Conservation (phyloP, 148 eudicot genomes). For the Rhododendron ferrugineum region DNA sequence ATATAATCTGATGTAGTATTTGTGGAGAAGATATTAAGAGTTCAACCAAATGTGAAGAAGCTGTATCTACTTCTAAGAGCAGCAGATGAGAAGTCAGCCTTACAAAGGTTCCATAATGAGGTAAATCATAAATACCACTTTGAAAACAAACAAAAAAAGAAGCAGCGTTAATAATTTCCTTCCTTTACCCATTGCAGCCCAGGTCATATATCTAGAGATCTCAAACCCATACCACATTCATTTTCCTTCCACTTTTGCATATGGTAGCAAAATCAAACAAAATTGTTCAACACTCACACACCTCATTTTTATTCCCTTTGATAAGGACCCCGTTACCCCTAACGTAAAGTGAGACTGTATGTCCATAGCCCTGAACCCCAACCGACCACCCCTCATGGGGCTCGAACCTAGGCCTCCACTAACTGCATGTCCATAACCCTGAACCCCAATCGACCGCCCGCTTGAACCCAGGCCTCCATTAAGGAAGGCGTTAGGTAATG, state of each 20-base stretch:
- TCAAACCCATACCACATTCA: not conserved
- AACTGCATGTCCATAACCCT: too few relatives aligned
- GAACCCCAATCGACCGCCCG: too few relatives aligned
- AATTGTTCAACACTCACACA: not conserved
- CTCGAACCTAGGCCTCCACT: too few relatives aligned
- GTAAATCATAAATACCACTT: not conserved
- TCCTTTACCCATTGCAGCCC: not conserved
- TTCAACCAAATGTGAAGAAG: constrained; percentile 33
- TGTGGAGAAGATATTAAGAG: constrained; percentile 37
- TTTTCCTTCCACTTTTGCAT: not conserved
- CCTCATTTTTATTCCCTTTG: not conserved
- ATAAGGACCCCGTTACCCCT: too few relatives aligned
- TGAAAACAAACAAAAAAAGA: not conserved
- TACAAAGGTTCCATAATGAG: constrained; percentile 22
- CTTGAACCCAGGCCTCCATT: too few relatives aligned
- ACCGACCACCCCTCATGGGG: too few relatives aligned
- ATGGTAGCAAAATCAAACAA: not conserved
- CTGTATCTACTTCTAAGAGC: constrained; percentile 33
- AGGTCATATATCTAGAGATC: not conserved
- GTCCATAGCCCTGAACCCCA: too few relatives aligned
- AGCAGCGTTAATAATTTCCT: not conserved
- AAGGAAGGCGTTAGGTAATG: too few relatives aligned
- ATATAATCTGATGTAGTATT: constrained; percentile 3
- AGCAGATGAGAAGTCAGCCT: constrained; percentile 16
- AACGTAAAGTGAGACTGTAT: too few relatives aligned